phyloP scores from a whole-genome alignment of 2,329 filamentous ascomycete species.

The Phoma sp. region DNA sequence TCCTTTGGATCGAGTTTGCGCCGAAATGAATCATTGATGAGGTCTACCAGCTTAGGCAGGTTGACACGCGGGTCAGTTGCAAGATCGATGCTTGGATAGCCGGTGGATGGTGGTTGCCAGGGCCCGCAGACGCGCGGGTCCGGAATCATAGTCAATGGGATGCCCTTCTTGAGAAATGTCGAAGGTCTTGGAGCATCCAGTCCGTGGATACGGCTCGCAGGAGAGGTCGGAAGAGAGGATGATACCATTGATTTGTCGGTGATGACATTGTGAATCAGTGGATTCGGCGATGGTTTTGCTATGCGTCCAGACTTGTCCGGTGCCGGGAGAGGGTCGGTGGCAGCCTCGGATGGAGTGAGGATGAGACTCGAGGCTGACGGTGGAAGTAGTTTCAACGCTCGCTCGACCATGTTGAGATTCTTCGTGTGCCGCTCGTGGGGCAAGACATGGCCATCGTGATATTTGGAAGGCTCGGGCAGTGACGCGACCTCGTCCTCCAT shows the following conservation, averaged over 20 bases:
- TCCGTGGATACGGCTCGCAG: conserved; percentile 35
- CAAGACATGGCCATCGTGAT: conserved; percentile 21
- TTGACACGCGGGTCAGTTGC: conserved; percentile 79
- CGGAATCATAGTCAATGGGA: conserved; percentile 85
- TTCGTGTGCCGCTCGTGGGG: conserved; percentile 59
- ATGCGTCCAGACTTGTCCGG: conserved; percentile 55
- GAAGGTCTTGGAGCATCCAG: conserved; percentile 59
- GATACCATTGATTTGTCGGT: conserved; percentile 94
- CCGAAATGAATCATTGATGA: conserved; percentile 94
- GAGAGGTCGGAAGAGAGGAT: conserved; percentile 76
- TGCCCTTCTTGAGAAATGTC: conserved; percentile 88
- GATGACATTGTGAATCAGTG: conserved; percentile 91
- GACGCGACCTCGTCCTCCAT: conserved; percentile 37
- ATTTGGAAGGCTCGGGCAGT: conserved; percentile 19
- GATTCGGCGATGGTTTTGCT: conserved; percentile 71
- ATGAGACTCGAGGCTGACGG: conserved; percentile 85
- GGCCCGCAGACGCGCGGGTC: conserved; percentile 64
- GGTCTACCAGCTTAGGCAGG: conserved; percentile 76
- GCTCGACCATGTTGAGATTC: conserved; percentile 76
- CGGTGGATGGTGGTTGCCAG: conserved; percentile 71
- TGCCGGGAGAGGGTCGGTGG: conserved; percentile 54
- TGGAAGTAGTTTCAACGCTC: conserved; percentile 76
- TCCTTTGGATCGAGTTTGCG: conserved; percentile 81
- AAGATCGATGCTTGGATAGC: conserved; percentile 68
- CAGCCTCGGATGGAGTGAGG: conserved; percentile 84